Evolutionary conservation across 345 rosid genomes (phyloP), one percentile per base, ranked within the genome.

Genomic region (Clausena lansium): DNA sequence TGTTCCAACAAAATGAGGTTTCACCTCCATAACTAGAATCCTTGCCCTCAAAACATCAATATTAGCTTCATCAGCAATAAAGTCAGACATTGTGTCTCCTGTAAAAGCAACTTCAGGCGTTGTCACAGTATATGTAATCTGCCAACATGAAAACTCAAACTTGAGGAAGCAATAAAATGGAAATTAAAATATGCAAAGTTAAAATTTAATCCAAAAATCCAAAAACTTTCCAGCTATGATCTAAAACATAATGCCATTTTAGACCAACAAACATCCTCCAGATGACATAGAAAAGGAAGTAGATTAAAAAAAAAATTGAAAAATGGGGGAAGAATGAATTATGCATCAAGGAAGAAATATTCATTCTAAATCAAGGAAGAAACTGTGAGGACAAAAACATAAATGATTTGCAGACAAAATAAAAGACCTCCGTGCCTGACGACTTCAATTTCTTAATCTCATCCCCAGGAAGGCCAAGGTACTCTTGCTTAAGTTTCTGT

Each of bases 81-180:
- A 94, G 84, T 96, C 95, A 7, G 92, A 85, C 74, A 67, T 92
- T 22, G 99, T 94, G 78, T 96, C 99, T 81, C 99, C 98, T 1
- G 98, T 96, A 85, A 96, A 96, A 68, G 99, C 97, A 65, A 96
- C 89, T 90, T 94, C 97, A 39, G 97, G 95, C 60, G 83, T 71
- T 61, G 89, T 88, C 30, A 78, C 73, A 54, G 91, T 90, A 79
- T 85, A 27, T 47, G 98, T 94, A 69, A 96, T 93, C 99, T 96
- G 93, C 68, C 76, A 81, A 81, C 25, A 84, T 61, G 74, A 66
- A 81, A 83, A 58, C 59, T 50, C 28, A 70, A 75, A 68, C 70
- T 72, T 73, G 67, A 9, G 57, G 59, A 64, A 74, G 55, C 25
- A 66, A 70, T 45, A 75, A 68, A 72, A 28, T 61, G 27, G 17